phyloP scores from a whole-genome alignment of 1,284 basidiomycete genomes.

The Phellopilus nigrolimitatus region DNA sequence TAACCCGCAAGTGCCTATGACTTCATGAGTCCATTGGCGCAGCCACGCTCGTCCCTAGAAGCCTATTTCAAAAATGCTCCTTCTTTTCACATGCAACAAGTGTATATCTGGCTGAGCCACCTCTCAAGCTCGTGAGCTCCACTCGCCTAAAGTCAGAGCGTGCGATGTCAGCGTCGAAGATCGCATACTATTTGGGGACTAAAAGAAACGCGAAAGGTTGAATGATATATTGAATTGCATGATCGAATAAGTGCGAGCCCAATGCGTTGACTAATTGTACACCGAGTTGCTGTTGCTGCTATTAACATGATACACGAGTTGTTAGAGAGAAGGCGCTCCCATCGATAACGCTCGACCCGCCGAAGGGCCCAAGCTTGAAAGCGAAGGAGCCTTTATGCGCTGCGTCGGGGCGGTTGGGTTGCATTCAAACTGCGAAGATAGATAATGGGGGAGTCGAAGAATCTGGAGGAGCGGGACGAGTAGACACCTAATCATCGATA shows the following conservation, averaged over 20 bases:
- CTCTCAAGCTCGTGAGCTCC: no score
- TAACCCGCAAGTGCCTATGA: no score
- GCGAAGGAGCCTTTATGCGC: not conserved
- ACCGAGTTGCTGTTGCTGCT: not conserved
- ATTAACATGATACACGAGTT: slow-evolving; percentile 5
- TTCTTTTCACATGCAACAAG: not conserved
- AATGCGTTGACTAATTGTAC: not conserved
- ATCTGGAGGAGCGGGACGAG: not conserved
- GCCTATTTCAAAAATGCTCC: not conserved
- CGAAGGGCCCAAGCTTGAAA: not conserved
- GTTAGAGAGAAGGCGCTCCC: not conserved
- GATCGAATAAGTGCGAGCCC: not conserved
- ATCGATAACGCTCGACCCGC: not conserved
- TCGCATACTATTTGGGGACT: no score
- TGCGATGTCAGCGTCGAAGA: no score
- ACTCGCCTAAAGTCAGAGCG: no score
- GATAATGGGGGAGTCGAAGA: no score
- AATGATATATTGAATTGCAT: not conserved
- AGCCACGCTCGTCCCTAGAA: not conserved
- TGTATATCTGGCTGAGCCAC: no score
- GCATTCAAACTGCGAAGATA: no score
- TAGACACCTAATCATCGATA: slow-evolving; percentile 33
- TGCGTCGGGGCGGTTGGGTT: no score
- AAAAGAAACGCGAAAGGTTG: not conserved
- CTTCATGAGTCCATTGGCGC: no score